Conservation (phyloP, 2,329 filamentous ascomycete genomes). For the Trichoderma gracile region DNA sequence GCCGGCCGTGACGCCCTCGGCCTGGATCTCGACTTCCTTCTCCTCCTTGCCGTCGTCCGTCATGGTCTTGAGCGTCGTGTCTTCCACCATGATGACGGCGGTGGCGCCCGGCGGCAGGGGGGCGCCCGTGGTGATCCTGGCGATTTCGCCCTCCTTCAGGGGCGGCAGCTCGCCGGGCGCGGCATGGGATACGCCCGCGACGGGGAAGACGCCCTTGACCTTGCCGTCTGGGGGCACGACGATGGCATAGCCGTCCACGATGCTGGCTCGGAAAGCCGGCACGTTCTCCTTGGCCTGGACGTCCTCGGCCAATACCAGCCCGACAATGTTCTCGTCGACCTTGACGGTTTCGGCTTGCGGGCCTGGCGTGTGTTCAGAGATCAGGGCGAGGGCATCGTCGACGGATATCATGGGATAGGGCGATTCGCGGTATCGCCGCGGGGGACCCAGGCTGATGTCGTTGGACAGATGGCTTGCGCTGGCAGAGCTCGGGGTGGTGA, state of each 20-base stretch:
- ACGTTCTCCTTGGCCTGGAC: slow-evolving; percentile 80
- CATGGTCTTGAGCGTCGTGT: slow-evolving; percentile 73
- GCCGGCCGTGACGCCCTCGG: slow-evolving; percentile 69
- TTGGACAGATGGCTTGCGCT: slow-evolving; percentile 60
- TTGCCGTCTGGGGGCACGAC: slow-evolving; percentile 63
- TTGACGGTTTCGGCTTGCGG: slow-evolving; percentile 58
- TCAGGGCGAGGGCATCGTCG: slow-evolving; percentile 71
- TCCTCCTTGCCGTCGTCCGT: slow-evolving; percentile 84
- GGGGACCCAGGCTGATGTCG: slow-evolving; percentile 61
- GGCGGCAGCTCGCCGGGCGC: slow-evolving; percentile 66
- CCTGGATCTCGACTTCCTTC: slow-evolving; percentile 81
- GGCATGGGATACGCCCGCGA: slow-evolving; percentile 84
- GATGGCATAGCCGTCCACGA: slow-evolving; percentile 94
- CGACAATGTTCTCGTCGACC: slow-evolving; percentile 68
- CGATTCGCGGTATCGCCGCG: slow-evolving; percentile 75
- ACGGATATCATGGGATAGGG: slow-evolving; percentile 93
- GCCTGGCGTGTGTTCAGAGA: slow-evolving; percentile 70
- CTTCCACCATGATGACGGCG: slow-evolving; percentile 90
- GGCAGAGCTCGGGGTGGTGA: slow-evolving; percentile 64
- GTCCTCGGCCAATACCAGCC: slow-evolving; percentile 78
- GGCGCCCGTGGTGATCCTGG: slow-evolving; percentile 91
- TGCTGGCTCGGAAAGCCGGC: slow-evolving; percentile 91
- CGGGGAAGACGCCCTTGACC: slow-evolving; percentile 79
- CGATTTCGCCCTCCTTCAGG: slow-evolving; percentile 72
- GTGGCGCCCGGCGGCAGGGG: slow-evolving; percentile 86